These are phyloP conservation scores for Tilletia walkeri DNA, from an alignment of 1,284 basidiomycete genomes.

Conservation along the genomic window DNA sequence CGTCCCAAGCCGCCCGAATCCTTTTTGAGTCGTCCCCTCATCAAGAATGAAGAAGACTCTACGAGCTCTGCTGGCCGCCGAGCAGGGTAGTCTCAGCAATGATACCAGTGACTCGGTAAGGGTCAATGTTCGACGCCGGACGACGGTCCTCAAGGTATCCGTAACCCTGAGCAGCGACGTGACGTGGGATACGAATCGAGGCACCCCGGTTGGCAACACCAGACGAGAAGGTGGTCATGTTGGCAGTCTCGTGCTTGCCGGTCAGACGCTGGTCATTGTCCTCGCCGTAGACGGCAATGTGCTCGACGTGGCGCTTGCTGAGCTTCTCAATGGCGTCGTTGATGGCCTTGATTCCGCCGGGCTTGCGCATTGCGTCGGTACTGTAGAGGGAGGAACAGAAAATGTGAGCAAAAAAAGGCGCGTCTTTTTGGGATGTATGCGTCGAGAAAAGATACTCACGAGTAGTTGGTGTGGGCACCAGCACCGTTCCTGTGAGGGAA, in stretches of 20 bases:
- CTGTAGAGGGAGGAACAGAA: constrained; percentile 18
- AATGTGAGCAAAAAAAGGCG: no score
- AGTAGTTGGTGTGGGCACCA: constrained; percentile 67
- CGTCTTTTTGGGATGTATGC: no score
- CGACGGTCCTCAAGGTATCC: constrained; percentile 80
- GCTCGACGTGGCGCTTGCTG: constrained; percentile 57
- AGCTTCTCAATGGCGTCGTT: constrained; percentile 78
- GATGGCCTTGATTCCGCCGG: constrained; percentile 80
- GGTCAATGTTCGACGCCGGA: constrained; percentile 93
- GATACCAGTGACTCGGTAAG: constrained; percentile 62
- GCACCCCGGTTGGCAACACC: constrained; percentile 96
- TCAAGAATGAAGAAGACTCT: no score
- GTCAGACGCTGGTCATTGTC: constrained; percentile 56
- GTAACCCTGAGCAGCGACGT: constrained; percentile 85
- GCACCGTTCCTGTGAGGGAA: constrained; percentile 71
- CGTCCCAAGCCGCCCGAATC: no score
- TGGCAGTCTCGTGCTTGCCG: constrained; percentile 75
- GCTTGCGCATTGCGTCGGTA: constrained; percentile 44
- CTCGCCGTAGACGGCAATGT: constrained; percentile 56
- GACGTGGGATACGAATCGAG: constrained; percentile 71
- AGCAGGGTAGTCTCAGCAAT: constrained; percentile 82
- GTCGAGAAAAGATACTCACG: no score
- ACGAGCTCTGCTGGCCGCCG: constrained; percentile 50
- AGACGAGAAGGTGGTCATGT: constrained; percentile 86
- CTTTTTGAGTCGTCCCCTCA: no score